A percentile compares a stretch with the other conserved stretches of the same genome.
These are phyloP conservation scores for Murraya koenigii DNA, from an alignment of 345 rosid species.

Conservation along the genomic window DNA sequence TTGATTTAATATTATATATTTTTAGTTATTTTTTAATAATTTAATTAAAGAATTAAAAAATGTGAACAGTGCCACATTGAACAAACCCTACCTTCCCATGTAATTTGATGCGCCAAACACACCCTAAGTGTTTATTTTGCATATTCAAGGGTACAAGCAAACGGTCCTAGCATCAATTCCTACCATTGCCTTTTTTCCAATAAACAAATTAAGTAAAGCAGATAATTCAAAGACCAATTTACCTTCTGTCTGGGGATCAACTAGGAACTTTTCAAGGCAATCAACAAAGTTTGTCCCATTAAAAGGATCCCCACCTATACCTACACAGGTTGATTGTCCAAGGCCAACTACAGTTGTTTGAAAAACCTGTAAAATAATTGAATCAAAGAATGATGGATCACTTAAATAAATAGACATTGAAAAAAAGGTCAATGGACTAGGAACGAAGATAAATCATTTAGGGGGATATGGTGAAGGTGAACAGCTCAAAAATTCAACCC, in stretches of 20 bases:
- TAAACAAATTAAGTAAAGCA: neutral
- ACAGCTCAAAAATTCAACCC: neutral
- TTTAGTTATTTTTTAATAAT: no score
- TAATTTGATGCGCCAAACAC: no score
- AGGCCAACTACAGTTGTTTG: slow-evolving; percentile 96
- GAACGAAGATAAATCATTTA: neutral
- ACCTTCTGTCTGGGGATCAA: slow-evolving; percentile 98
- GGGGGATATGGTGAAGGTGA: neutral
- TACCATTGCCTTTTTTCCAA: neutral
- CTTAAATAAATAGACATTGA: neutral
- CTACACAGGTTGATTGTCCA: slow-evolving; percentile 94
- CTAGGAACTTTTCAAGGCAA: slow-evolving; percentile 78
- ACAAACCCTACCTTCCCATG: no score
- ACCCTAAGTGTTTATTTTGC: neutral
- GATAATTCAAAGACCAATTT: slow-evolving; percentile 8
- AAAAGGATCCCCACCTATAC: slow-evolving; percentile 96
- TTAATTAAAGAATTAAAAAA: no score
- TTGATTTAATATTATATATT: no score
- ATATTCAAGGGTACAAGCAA: neutral
- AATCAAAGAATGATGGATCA: neutral
- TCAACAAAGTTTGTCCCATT: slow-evolving; percentile 97
- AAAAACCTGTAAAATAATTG: slow-evolving; percentile 58
- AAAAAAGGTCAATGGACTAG: neutral
- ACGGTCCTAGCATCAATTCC: neutral
- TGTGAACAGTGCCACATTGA: no score